Evolutionary conservation across 2,329 filamentous ascomycete species (phyloP), one percentile per base, ranked within the genome.

Genomic region (Botrytis medusae): DNA sequence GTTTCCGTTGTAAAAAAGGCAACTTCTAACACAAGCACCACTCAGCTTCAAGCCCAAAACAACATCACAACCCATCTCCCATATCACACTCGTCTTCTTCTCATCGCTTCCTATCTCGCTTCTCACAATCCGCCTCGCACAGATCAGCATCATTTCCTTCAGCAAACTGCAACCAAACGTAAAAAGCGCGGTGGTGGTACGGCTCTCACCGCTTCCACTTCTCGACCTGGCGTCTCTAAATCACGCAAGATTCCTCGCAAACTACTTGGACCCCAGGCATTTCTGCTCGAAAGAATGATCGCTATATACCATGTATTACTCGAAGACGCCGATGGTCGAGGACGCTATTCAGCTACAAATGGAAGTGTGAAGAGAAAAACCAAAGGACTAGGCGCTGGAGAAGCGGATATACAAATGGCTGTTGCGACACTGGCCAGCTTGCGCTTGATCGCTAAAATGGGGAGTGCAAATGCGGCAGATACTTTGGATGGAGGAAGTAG

Each of bases 31-130:
- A 18, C 29, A 68, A 68, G n/a, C 62, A 73, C 12, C 63, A 61
- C 34, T 74, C 73, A 72, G 60, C 75, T n/a, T 48, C 46, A 32
- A 70, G 74, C 69, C 32, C 71, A 74, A 59, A 73, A 73, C 64
- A 87, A 87, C 75, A 85, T 91, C 6, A 85, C 87, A 1, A 80
- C 84, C 37, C 84, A 81, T 57, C 86, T 96, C 9, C 93, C 93
- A 0, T 91, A 90, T 71, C 92, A 91, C 68, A 91, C 93, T 2
- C 91, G 92, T 59, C 87, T 93, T 71, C 86, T 95, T 42, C 87
- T 96, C 18, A 86, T 94, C 40, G 89, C 93, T 51, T 91, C 93
- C 5, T 96, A 96, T 82, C 88, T 96, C 4, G 92, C 93, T 69
- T 94, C 92, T 1, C 93, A 93, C 85, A 96, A 95, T 81, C 88